Percentiles rank a stretch among this genome's conserved stretches.
phyloP scores from a whole-genome alignment of 164 flowering plant species.

The Vitis cinerea region DNA sequence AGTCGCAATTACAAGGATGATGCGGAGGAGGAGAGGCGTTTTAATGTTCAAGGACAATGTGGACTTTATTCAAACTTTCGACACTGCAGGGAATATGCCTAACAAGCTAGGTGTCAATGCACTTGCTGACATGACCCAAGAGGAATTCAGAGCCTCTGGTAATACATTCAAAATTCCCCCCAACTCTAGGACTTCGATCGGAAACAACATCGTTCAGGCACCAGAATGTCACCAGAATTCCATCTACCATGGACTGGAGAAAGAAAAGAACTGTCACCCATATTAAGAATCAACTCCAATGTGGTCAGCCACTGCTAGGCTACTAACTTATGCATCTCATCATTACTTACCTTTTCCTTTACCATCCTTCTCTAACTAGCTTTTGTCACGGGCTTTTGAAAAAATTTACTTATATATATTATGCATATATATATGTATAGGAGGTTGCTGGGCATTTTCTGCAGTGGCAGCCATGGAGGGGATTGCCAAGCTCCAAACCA shows the following conservation, averaged over 20 bases:
- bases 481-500: conserved; percentile 12
- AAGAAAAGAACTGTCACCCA: conserved; percentile 3
- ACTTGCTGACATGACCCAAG: conserved; percentile 14
- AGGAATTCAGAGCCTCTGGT: conserved; percentile 12
- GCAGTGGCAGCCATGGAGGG: conserved; percentile 32
- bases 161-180: conserved; percentile 2
- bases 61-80: too few species aligned
- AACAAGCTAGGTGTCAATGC: conserved; percentile 9
- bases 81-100: too few species aligned
- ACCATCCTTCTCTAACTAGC: too few species aligned
- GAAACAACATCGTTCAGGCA: conserved; percentile 1
- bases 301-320: background rate
- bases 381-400: too few species aligned
- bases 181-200: background rate
- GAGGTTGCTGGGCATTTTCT: conserved; percentile 31
- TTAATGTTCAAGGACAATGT: too few species aligned
- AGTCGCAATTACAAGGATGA: too few species aligned
- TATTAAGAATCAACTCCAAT: conserved; percentile 7
- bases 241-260: conserved; percentile 10
- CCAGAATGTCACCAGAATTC: conserved; percentile 2
- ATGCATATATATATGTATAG: conserved; percentile 1
- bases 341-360: too few species aligned
- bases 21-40: too few species aligned
- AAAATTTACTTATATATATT: too few species aligned
- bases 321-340: too few species aligned